Base-by-base conservation (phyloP, 805 yeast genomes). In the Hanseniaspora meyeri region DNA sequence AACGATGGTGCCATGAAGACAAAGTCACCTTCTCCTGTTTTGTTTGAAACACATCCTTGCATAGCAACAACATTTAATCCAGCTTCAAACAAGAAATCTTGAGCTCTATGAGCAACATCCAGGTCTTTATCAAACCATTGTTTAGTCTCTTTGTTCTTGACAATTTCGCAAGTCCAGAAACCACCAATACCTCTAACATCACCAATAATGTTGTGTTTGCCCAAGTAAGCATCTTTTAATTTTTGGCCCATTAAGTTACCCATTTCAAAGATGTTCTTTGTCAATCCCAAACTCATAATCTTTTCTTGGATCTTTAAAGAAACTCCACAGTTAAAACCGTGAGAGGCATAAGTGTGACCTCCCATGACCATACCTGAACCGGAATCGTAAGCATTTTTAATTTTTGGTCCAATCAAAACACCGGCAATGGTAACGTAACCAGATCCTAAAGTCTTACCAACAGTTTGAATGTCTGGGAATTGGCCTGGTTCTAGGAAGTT, bases 101-200 rank as follows among this genome's bases (percentile, higher is more conserved):
- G 63, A 39, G 72, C 62, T 37, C 64, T 62, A 51, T 68, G 66
- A 39, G 73, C 77, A 45, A 74, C 65, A 48, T 68, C 66, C 39
- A 68, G 56, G 19, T 64, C 61, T 38, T 70, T 65, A 31, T 69
- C 72, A 59, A 78, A 77, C 17, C 75, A 69, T 63, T 77, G 77
- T 62, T 78, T 79, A 17, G 82, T 74, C 11, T 62, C 65, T 59
- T 72, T 76, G 63, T 80, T 73, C 61, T 77, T 73, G 58, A 79
- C 83, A 49, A 79, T 69, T 66, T 81, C 85, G 46, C 80, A 63
- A 4, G 79, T 70, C 75, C 82, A 72, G 66, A 81, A 81, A 37
- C 79, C 77, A 59, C 85, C 85, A 57, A 78, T 70, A 57, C 86
- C 86, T 67, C 86, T 74, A 42, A 81, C 75, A 61, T 81, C 81